Conservation (phyloP, 768 basidiomycete species). For the Rhodocollybia butyracea region DNA sequence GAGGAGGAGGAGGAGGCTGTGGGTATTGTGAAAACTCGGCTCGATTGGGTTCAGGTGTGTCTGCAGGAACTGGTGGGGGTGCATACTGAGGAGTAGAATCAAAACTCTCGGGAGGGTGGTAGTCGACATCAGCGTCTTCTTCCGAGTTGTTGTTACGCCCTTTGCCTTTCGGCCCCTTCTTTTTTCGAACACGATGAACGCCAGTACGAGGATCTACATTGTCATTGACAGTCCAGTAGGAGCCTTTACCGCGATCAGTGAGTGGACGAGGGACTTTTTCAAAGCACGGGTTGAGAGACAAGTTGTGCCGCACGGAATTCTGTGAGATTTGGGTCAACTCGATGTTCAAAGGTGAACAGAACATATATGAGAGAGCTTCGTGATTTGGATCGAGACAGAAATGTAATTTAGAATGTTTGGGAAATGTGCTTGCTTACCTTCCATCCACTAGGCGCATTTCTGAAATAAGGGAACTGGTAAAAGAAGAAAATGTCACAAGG, state of each 20-base stretch:
- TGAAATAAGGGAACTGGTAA: constrained; percentile 83
- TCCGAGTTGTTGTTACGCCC: constrained; percentile 49
- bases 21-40: constrained; percentile 57
- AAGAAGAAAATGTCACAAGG: constrained; percentile 13
- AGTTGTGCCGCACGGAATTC: constrained; percentile 91
- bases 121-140: constrained; percentile 57
- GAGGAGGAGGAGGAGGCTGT: constrained; percentile 64
- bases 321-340: constrained; percentile 29
- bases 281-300: constrained; percentile 88
- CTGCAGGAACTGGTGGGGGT: constrained; percentile 52
- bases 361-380: constrained; percentile 48
- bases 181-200: constrained; percentile 85
- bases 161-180: constrained; percentile 65
- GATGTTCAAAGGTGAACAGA: not conserved
- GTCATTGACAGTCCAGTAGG: constrained; percentile 91
- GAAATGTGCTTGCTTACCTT: constrained; percentile 59
- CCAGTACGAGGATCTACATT: constrained; percentile 87
- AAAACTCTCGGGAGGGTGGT: constrained; percentile 54
- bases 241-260: constrained; percentile 88
- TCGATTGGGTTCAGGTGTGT: constrained; percentile 59
- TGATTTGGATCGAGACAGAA: too few relatives aligned
- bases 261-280: constrained; percentile 90
- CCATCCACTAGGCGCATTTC: constrained; percentile 87
- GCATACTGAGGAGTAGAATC: constrained; percentile 58
- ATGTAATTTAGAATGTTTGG: not conserved